These are phyloP conservation scores for Termitomyces sp. DNA, from an alignment of 768 basidiomycete genomes.

Conservation along the genomic window DNA sequence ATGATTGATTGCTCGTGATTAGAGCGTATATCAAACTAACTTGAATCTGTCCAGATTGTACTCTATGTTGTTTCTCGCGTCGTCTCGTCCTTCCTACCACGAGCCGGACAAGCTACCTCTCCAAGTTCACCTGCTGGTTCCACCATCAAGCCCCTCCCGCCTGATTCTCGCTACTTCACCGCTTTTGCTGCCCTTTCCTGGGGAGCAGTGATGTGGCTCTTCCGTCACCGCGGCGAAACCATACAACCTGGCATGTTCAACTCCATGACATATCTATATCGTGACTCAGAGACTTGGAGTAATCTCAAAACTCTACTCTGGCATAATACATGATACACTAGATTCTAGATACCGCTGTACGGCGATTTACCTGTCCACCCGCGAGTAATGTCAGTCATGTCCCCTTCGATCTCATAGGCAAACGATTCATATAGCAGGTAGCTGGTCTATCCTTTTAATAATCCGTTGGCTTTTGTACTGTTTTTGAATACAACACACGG, in stretches of 20 bases:
- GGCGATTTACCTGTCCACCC: not conserved
- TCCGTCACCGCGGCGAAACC: conserved; percentile 81
- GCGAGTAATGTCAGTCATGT: not conserved
- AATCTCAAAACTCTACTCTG: conserved; percentile 82
- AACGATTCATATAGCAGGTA: conserved; percentile 20
- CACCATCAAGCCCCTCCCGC: conserved; percentile 68
- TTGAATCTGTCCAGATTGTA: conserved; percentile 64
- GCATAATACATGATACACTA: conserved; percentile 69
- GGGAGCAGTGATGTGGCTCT: conserved; percentile 97
- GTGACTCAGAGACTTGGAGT: conserved; percentile 87
- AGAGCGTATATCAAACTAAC: conserved; percentile 5
- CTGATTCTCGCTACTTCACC: conserved; percentile 81
- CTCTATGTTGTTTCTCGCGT: conserved; percentile 94
- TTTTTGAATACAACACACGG: conserved; percentile 6
- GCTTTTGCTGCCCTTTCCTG: conserved; percentile 86
- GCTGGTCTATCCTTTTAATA: conserved; percentile 49
- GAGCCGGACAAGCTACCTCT: conserved; percentile 56
- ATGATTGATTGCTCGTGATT: conserved; percentile 14
- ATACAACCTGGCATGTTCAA: conserved; percentile 97
- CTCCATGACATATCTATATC: conserved; percentile 94
- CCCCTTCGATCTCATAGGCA: not conserved
- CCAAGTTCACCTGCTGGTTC: conserved; percentile 38
- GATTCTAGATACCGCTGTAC: not conserved
- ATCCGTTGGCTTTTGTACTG: conserved; percentile 65
- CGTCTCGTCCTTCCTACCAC: conserved; percentile 87